Conservation (phyloP, 331 rosid species). For the Acacia concinna region DNA sequence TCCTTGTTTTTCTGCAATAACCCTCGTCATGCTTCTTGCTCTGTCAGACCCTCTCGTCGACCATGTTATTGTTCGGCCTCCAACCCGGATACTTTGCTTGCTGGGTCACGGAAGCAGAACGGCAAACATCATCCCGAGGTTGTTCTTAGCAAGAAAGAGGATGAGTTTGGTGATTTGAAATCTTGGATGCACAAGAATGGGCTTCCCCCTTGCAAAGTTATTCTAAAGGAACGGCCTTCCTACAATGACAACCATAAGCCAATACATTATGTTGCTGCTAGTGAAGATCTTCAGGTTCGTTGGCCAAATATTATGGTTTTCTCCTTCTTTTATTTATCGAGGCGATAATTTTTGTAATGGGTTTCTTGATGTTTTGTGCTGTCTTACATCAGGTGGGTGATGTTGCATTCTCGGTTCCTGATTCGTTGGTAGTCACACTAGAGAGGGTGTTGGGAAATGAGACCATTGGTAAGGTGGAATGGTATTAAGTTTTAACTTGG, state of each 20-base stretch:
- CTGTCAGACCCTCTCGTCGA: conserved; percentile 32
- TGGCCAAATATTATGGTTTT: background rate
- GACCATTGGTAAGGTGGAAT: conserved; percentile 73
- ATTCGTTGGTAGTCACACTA: conserved; percentile 84
- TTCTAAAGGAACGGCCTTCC: conserved; percentile 67
- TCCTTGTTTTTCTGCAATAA: conserved; percentile 37
- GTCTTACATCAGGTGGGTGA: conserved; percentile 67
- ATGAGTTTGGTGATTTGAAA: conserved; percentile 60
- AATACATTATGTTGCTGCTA: conserved; percentile 92
- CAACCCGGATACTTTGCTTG: conserved; percentile 64
- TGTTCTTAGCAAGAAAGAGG: conserved; percentile 43
- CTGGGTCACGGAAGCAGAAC: conserved; percentile 52
- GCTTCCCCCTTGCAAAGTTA: conserved; percentile 87
- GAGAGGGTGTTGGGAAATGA: conserved; percentile 95
- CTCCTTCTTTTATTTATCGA: background rate
- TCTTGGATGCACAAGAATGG: conserved; percentile 92
- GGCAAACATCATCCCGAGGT: conserved; percentile 36
- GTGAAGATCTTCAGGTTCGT: conserved; percentile 83
- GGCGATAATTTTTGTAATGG: conserved; percentile 8
- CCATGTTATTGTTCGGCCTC: conserved; percentile 53
- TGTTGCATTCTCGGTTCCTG: conserved; percentile 86
- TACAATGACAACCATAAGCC: conserved; percentile 56
- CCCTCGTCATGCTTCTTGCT: conserved; percentile 1
- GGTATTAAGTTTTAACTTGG: background rate
- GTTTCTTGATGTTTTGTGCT: background rate